Base-by-base conservation (phyloP, 495 filamentous ascomycete genomes). In the Xanthoparmelia taractica region DNA sequence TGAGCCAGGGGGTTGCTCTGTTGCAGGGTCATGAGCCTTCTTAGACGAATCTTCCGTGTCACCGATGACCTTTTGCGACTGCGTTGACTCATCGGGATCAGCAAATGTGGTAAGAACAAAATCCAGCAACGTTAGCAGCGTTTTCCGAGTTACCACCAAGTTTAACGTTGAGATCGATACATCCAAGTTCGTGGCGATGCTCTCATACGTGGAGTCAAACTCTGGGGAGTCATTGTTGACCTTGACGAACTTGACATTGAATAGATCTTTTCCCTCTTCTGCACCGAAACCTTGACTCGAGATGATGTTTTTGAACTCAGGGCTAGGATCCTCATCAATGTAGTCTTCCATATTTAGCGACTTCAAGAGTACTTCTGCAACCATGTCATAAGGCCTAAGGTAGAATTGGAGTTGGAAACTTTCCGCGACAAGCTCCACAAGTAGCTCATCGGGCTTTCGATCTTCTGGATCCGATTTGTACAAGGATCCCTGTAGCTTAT, bases 61-160 rank as follows among this genome's bases (percentile, higher is more conserved):
- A 58, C 82, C 75, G 61, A 85, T 79, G 20, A 77, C 71, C 38
- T 78, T 78, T 41, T 75, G 77, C 52, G 74, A 23, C 55, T 71
- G 70, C 41, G 71, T 71, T 20, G 75, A 67, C 63, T 77, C 73
- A 61, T 86, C 82, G 31, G 86, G 85, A 67, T 86, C 89, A 8
- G 94, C 89, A 70, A 98, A 98, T 0, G 94, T 98, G 59, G 92
- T 77, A n/a, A 97, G 84, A 52, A 96, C 84, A 70, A 97, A 98
- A 75, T 98, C 94, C 60, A 98, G 75, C n/a, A 98, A 79, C 0
- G 94, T 97, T 64, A 98, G 80, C 41, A 98, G 79, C 4, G 95
- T 97, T 74, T 88, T 94, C 58, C 95, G 81, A 2, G 94, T 98
- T 7, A 98, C 91, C 48, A 98, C 83, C 29, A 98, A 74, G 72